Evolutionary conservation across 495 filamentous ascomycete species (phyloP).

Genomic region (Podospora tetraspora): DNA sequence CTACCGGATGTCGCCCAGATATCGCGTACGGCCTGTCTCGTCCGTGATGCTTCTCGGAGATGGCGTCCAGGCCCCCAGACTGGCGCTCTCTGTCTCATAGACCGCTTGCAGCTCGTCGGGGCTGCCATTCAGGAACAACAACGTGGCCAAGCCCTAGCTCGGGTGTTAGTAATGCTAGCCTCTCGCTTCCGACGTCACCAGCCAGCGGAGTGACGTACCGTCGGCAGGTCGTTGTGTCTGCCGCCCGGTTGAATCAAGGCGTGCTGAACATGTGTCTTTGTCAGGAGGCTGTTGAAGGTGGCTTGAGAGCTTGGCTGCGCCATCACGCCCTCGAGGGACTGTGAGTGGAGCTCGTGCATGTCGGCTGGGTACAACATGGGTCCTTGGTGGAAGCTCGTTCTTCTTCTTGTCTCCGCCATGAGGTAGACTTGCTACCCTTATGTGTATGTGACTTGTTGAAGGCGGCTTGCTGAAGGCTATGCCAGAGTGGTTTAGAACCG

Average conservation of each 20-base stretch:
- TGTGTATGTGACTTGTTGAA: not conserved
- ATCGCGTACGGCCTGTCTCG: slow-evolving; percentile 8
- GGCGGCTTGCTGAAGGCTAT: not conserved
- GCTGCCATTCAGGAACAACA: slow-evolving; percentile 18
- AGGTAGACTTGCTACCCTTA: not conserved
- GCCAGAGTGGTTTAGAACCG: not conserved
- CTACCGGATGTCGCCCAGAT: slow-evolving; percentile 25
- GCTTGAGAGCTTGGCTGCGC: slow-evolving; percentile 16
- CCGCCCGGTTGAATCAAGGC: slow-evolving; percentile 26
- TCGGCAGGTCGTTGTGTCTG: slow-evolving; percentile 22
- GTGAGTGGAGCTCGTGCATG: not conserved
- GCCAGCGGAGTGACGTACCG: slow-evolving; percentile 9
- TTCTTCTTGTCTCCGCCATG: not conserved
- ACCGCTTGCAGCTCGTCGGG: slow-evolving; percentile 17
- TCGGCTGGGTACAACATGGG: not conserved
- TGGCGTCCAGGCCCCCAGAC: slow-evolving; percentile 18
- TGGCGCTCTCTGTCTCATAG: slow-evolving; percentile 18
- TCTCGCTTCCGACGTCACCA: too few species aligned
- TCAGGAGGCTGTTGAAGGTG: slow-evolving; percentile 25
- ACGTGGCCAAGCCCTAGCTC: slow-evolving; percentile 21
- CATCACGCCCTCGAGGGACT: slow-evolving; percentile 12
- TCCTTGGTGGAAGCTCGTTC: not conserved
- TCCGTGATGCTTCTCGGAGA: slow-evolving; percentile 25
- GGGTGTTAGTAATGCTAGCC: not conserved
- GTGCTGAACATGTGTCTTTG: slow-evolving; percentile 28